Evolutionary conservation across 108 stramenopile genomes (phyloP), one percentile per base, ranked within the genome.

Genomic region (Skeletonema potamos): DNA sequence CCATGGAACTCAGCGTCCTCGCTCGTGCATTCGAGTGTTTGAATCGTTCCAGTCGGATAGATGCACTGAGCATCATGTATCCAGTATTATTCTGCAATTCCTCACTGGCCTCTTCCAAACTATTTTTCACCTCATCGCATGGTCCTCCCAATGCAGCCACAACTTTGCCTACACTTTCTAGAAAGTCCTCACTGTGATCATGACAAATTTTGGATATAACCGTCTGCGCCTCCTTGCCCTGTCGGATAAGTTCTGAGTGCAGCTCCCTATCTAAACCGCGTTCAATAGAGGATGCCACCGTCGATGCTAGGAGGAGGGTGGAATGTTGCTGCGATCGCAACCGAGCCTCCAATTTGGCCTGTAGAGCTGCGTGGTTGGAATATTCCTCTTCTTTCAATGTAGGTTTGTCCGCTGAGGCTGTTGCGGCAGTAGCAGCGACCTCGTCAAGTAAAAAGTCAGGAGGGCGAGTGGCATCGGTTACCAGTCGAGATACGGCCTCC

Each of bases 121-220:
- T 89, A 26, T 66, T 59, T 43, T 87, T 79, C 46, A 95, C 74
- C 60, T 91, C 90, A 48, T 84, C 86, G 29, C 89, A 84, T 0
- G 92, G 88, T 12, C 76, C 84, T 4, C 89, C 94, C 73, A 95
- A 58, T 28, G 89, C 92, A 30, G 73, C 57, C 10, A 92, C 94
- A 17, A 95, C 92, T 58, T 83, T 85, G n/a, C 88, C 89, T 8
- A 93, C 94, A 58, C 77, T 80, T 4, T 82, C 85, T 62, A 95
- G 73, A 72, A 95, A 95, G 32, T 88, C 92, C 57, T 95, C 92
- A 18, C 86, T 85, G 57, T 95, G 90, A 75, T 95, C 94, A 64
- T 95, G 94, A 79, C 94, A 95, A 44, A 95, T 82, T 72, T 89
- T 89, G 30, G 84, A 72, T 60, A 95, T 95, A 3, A 77, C 71